Conservation (phyloP, 1,284 basidiomycete species). For the Pyrrhoderma lamaoense region DNA sequence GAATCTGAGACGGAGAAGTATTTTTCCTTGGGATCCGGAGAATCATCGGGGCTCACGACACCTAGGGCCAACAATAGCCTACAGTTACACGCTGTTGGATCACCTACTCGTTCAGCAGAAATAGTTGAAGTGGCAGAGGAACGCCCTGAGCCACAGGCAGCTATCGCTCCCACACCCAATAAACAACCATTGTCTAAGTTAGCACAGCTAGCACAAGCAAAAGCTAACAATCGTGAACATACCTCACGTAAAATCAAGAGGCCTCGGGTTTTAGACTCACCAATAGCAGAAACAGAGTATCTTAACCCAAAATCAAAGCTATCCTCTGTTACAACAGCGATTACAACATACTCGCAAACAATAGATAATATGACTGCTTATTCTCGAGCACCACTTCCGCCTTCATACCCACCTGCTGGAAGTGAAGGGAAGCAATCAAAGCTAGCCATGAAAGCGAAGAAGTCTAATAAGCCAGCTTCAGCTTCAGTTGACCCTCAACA, state of each 20-base stretch:
- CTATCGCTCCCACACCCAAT: conserved; percentile 21
- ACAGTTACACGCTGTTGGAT: neutral
- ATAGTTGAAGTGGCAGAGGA: neutral
- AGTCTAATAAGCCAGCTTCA: conserved; percentile 27
- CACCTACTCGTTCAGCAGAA: neutral
- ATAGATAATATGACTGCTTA: conserved; percentile 40
- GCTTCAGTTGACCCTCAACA: conserved; percentile 29
- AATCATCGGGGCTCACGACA: neutral
- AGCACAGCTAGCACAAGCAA: conserved; percentile 57
- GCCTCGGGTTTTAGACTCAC: conserved; percentile 25
- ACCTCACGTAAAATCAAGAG: conserved; percentile 18
- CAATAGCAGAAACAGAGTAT: conserved; percentile 51
- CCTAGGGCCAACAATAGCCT: neutral
- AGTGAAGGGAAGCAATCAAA: conserved; percentile 46
- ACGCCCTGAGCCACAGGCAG: neutral
- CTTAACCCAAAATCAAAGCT: conserved; percentile 70
- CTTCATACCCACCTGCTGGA: conserved; percentile 21
- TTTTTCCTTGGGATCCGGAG: neutral
- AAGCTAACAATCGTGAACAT: conserved; percentile 31
- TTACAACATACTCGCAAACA: conserved; percentile 68
- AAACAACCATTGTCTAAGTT: conserved; percentile 54
- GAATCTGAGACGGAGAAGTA: too few relatives aligned
- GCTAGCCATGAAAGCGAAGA: conserved; percentile 60
- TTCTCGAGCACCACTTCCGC: conserved; percentile 22
- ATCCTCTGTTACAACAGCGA: conserved; percentile 67